phyloP scores from a whole-genome alignment of 768 basidiomycete genomes.

The Naganishia vishniacii region DNA sequence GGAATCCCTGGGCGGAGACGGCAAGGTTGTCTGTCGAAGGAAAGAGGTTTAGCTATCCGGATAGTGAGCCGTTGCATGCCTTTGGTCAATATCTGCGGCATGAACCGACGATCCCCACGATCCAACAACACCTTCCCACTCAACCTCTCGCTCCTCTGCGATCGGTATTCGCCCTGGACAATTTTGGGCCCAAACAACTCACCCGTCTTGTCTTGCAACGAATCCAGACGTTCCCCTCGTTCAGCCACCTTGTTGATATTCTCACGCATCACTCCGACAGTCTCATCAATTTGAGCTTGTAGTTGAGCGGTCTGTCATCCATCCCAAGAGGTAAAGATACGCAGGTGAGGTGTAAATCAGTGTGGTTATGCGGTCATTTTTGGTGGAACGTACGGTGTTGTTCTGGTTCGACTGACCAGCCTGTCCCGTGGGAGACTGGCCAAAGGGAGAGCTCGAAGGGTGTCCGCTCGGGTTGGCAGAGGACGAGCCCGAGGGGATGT shows the following conservation, averaged over 20 bases:
- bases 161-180: background rate
- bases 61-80: no score
- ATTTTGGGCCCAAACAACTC: conserved; percentile 44
- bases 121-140: no score
- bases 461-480: conserved; percentile 48
- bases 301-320: conserved; percentile 78
- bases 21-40: conserved; percentile 74
- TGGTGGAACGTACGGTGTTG: conserved; percentile 1
- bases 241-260: conserved; percentile 81
- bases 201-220: conserved; percentile 98
- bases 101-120: no score
- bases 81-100: no score
- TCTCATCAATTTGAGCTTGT: conserved; percentile 89
- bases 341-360: no score
- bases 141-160: background rate
- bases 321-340: background rate
- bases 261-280: conserved; percentile 94
- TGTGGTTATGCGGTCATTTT: no score
- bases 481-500: conserved; percentile 75
- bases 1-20: conserved; percentile 97
- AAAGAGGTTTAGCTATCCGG: no score
- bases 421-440: background rate
- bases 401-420: background rate
- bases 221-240: conserved; percentile 86
- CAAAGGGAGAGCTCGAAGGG: background rate